Evolutionary conservation across 805 yeast genomes (phyloP).

Genomic region (Candida morakotiae): DNA sequence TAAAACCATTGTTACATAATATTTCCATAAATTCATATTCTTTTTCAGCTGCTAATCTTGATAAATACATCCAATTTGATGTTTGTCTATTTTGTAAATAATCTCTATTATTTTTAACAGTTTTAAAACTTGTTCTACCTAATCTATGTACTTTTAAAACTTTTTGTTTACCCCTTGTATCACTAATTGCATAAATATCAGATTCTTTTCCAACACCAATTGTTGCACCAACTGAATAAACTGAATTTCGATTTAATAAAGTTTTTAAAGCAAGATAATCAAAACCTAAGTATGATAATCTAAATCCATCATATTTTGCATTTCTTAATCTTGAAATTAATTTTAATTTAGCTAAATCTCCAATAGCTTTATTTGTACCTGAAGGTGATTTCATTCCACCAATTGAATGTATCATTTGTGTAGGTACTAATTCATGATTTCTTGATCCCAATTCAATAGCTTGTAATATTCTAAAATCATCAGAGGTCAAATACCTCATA

Average conservation of each 20-base stretch:
- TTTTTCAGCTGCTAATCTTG: slow-evolving; percentile 85
- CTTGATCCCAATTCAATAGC: slow-evolving; percentile 90
- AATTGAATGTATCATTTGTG: slow-evolving; percentile 71
- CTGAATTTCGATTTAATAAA: slow-evolving; percentile 66
- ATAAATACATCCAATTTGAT: slow-evolving; percentile 88
- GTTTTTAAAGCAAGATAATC: slow-evolving; percentile 90
- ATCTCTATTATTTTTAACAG: slow-evolving; percentile 92
- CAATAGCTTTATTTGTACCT: slow-evolving; percentile 72
- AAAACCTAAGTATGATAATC: slow-evolving; percentile 82
- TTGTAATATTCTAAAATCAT: slow-evolving; percentile 83
- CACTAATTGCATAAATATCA: slow-evolving; percentile 83
- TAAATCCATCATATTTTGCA: slow-evolving; percentile 93
- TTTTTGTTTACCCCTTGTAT: slow-evolving; percentile 54
- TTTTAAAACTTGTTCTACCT: slow-evolving; percentile 90
- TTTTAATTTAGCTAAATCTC: slow-evolving; percentile 83
- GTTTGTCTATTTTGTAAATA: slow-evolving; percentile 73
- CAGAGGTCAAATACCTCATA: slow-evolving; percentile 88
- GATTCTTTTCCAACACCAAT: slow-evolving; percentile 98
- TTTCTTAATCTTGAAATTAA: slow-evolving; percentile 76
- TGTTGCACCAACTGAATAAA: slow-evolving; percentile 77
- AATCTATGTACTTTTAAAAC: slow-evolving; percentile 89
- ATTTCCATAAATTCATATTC: slow-evolving; percentile 87
- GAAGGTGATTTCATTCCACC: slow-evolving; percentile 75
- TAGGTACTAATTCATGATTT: slow-evolving; percentile 94
- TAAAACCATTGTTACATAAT: slow-evolving; percentile 68